These are phyloP conservation scores for Candida alai DNA, from an alignment of 805 yeast genomes.

Conservation along the genomic window DNA sequence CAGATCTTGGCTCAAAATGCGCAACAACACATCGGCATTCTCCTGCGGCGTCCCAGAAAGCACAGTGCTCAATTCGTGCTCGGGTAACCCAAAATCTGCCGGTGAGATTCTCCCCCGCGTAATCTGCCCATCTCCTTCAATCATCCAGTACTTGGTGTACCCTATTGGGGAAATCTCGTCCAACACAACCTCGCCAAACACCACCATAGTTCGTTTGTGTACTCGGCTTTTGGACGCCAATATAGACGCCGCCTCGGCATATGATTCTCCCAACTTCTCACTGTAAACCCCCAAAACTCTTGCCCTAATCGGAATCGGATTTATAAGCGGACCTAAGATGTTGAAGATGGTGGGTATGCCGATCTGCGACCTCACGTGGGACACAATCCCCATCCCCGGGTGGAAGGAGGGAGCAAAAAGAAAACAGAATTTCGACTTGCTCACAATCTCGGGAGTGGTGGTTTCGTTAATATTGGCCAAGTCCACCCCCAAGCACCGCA, in stretches of 20 bases:
- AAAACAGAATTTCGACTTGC: conserved; percentile 54
- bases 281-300: conserved; percentile 89
- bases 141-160: conserved; percentile 73
- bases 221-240: conserved; percentile 50
- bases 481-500: conserved; percentile 79
- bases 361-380: conserved; percentile 66
- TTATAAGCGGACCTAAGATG: conserved; percentile 87
- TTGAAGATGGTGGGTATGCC: conserved; percentile 95
- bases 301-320: conserved; percentile 79
- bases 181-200: conserved; percentile 86
- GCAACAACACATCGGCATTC: conserved; percentile 61
- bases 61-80: conserved; percentile 65
- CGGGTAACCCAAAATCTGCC: conserved; percentile 73
- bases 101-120: conserved; percentile 54
- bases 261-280: conserved; percentile 72
- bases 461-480: conserved; percentile 59
- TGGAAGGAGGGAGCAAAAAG: conserved; percentile 94
- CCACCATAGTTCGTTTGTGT: conserved; percentile 68
- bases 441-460: conserved; percentile 58
- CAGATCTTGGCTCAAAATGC: conserved; percentile 42
- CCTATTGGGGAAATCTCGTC: conserved; percentile 96
- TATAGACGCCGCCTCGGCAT: conserved; percentile 73
- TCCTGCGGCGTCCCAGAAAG: conserved; percentile 83
- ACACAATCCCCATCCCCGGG: conserved; percentile 83
- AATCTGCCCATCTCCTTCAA: conserved; percentile 41